Percentiles rank a stretch among this genome's conserved stretches.
phyloP scores from a whole-genome alignment of 768 basidiomycete species.

The Lentinula edodes region DNA sequence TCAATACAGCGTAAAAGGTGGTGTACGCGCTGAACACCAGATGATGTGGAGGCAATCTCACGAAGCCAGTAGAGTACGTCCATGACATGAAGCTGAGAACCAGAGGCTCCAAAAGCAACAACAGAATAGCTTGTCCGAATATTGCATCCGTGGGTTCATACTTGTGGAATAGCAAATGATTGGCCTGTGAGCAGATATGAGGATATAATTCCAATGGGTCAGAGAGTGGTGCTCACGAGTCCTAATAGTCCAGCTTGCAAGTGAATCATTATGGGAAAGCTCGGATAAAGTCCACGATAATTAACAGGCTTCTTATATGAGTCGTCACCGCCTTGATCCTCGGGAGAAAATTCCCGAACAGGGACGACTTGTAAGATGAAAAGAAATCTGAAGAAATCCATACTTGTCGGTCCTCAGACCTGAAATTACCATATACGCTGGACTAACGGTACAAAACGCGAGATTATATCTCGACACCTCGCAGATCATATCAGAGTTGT shows the following conservation, averaged over 20 bases:
- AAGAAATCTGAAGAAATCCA: background rate
- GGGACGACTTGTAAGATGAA: background rate
- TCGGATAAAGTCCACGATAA: background rate
- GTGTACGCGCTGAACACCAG: background rate
- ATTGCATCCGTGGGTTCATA: slow-evolving; percentile 2
- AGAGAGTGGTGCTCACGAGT: background rate
- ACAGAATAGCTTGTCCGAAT: background rate
- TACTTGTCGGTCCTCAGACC: background rate
- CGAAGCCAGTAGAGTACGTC: background rate
- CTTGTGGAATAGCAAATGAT: slow-evolving; percentile 2
- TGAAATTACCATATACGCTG: background rate
- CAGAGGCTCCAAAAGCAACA: slow-evolving; percentile 1
- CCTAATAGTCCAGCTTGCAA: slow-evolving; percentile 1
- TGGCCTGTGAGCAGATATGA: background rate
- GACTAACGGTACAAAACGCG: background rate
- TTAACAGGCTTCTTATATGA: background rate
- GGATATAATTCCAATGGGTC: background rate
- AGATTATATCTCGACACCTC: background rate
- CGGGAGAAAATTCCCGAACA: background rate
- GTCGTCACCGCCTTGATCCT: slow-evolving; percentile 1
- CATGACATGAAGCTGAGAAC: background rate
- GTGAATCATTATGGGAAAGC: slow-evolving; percentile 6
- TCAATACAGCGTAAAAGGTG: background rate
- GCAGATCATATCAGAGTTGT: background rate
- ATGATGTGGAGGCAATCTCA: background rate